A percentile compares a stretch with the other conserved stretches of the same genome.
phyloP scores from a whole-genome alignment of 2,329 filamentous ascomycete species.

The Cladosporium sp. region DNA sequence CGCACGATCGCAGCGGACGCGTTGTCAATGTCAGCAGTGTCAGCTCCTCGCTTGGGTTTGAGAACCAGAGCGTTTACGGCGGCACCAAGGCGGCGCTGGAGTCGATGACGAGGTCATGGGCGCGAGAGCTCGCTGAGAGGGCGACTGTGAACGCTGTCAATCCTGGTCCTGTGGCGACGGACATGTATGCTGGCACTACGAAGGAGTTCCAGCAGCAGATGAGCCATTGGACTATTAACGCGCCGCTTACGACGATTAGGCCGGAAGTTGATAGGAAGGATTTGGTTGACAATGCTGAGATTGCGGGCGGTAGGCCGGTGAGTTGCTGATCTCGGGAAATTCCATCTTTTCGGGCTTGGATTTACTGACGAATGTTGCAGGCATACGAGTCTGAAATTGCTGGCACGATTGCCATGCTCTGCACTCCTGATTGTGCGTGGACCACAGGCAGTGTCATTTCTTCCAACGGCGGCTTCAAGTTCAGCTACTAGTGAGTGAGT shows the following conservation, averaged over 20 bases:
- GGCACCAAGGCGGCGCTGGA: conserved; percentile 65
- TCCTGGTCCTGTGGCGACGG: conserved; percentile 62
- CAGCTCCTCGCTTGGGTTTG: conserved; percentile 54
- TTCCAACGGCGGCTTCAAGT: conserved; percentile 73
- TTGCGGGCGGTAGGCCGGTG: conserved; percentile 51
- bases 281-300: conserved; percentile 41
- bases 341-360: conserved; percentile 19
- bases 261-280: conserved; percentile 59
- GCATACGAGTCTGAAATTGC: conserved; percentile 69
- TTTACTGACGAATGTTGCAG: conserved; percentile 17
- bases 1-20: conserved; percentile 60
- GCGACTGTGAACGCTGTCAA: conserved; percentile 64
- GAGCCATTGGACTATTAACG: conserved; percentile 57
- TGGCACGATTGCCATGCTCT: conserved; percentile 72
- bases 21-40: conserved; percentile 61
- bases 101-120: conserved; percentile 66
- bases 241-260: conserved; percentile 61
- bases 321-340: conserved; percentile 17
- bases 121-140: conserved; percentile 57
- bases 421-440: conserved; percentile 67
- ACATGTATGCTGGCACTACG: conserved; percentile 59
- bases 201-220: conserved; percentile 56
- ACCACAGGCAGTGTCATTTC: conserved; percentile 73
- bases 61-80: conserved; percentile 58
- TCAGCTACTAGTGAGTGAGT: conserved; percentile 40